Percentiles rank a stretch among this genome's conserved stretches.
These are phyloP conservation scores for Colletotrichum plurivorum DNA, from an alignment of 2,329 filamentous ascomycete species.

Conservation along the genomic window DNA sequence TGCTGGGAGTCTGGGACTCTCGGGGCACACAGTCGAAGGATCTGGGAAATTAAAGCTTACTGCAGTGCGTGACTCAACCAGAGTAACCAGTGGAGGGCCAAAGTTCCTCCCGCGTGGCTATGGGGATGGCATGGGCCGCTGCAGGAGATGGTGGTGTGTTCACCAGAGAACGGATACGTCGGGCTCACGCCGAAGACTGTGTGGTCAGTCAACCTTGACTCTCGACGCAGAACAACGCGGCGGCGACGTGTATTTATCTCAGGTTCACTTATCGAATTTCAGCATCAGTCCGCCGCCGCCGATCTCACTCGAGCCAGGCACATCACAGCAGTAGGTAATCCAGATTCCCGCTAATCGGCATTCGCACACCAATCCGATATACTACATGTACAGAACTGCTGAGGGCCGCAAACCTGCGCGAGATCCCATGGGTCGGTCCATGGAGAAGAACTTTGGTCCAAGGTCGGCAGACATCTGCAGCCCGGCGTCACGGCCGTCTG, in stretches of 20 bases:
- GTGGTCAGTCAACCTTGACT: no score
- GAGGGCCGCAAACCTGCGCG: no score
- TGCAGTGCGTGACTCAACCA: background rate
- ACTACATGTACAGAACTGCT: no score
- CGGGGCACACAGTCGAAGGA: no score
- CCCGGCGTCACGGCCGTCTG: background rate
- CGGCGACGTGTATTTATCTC: no score
- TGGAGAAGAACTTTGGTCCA: conserved; percentile 7
- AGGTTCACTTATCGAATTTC: no score
- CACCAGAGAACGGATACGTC: background rate
- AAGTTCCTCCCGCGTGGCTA: background rate
- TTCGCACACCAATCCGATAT: no score
- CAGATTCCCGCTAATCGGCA: background rate
- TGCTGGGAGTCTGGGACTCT: no score
- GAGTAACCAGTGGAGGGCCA: background rate
- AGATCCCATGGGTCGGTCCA: background rate
- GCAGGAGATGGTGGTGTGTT: background rate
- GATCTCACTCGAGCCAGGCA: no score
- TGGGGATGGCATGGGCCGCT: conserved; percentile 10
- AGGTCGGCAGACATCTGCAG: background rate
- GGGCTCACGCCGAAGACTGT: no score
- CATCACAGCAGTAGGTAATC: background rate
- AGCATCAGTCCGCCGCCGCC: no score
- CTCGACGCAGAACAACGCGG: no score
- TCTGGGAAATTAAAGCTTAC: background rate